Evolutionary conservation across 495 filamentous ascomycete species (phyloP).

Genomic region (Clohesyomyces aquaticus): DNA sequence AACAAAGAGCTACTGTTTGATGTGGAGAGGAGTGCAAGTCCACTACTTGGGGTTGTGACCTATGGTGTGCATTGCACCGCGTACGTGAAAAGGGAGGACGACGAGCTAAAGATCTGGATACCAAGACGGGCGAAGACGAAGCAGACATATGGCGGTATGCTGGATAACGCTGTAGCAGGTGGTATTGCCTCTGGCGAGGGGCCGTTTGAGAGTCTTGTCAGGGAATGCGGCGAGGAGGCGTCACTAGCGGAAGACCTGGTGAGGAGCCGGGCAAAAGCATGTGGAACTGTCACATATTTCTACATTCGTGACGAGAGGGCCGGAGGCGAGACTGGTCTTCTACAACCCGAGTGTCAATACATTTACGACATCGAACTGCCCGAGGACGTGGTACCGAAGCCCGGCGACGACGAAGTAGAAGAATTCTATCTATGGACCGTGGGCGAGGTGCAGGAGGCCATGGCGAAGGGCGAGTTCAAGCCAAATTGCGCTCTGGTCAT

Average conservation of each 20-base stretch:
- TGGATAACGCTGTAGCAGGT: constrained; percentile 94
- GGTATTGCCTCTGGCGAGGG: constrained; percentile 80
- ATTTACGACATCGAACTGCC: constrained; percentile 86
- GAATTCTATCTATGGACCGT: constrained; percentile 78
- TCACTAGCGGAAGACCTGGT: constrained; percentile 75
- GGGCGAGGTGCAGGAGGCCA: constrained; percentile 69
- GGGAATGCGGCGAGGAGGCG: constrained; percentile 89
- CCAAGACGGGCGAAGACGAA: constrained; percentile 75
- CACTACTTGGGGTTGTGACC: constrained; percentile 82
- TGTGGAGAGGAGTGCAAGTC: constrained; percentile 76
- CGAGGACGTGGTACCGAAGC: constrained; percentile 66
- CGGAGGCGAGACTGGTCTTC: constrained; percentile 81
- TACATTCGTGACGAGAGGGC: constrained; percentile 76
- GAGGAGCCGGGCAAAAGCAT: constrained; percentile 56
- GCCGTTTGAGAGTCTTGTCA: constrained; percentile 76
- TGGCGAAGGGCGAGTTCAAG: constrained; percentile 81
- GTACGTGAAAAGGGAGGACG: constrained; percentile 59
- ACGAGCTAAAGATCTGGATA: constrained; percentile 75
- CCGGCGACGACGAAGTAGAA: constrained; percentile 86
- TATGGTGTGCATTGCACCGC: constrained; percentile 92
- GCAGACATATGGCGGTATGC: constrained; percentile 81
- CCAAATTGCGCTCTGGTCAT: constrained; percentile 87
- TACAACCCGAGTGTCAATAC: constrained; percentile 92
- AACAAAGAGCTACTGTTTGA: constrained; percentile 66
- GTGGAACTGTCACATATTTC: constrained; percentile 81